Evolutionary conservation across 768 basidiomycete species (phyloP).

Genomic region (Russula olivacea): DNA sequence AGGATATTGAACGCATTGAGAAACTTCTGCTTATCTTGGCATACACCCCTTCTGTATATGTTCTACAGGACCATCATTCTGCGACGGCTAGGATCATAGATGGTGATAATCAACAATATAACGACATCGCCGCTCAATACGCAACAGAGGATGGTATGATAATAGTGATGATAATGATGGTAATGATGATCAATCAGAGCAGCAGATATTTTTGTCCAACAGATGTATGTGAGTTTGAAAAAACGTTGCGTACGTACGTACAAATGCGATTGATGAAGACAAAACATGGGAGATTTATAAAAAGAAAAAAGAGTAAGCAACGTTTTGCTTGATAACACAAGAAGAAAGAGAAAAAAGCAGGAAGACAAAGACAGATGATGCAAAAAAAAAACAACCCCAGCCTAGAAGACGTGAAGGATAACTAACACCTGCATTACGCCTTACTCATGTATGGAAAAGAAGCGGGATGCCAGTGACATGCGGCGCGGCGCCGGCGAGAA

Average conservation of each 20-base stretch:
- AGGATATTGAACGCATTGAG: background rate
- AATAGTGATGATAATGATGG: background rate
- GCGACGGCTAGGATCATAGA: background rate
- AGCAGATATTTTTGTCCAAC: background rate
- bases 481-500: conserved; percentile 54
- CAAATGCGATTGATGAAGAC: background rate
- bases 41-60: background rate
- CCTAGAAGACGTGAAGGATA: background rate
- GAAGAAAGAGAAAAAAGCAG: background rate
- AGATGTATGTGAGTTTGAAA: background rate
- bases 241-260: background rate
- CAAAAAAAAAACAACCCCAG: background rate
- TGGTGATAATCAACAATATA: background rate
- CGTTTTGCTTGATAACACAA: background rate
- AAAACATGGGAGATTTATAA: background rate
- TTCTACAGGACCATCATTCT: background rate
- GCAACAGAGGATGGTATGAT: background rate
- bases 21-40: background rate
- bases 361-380: conserved; percentile 1
- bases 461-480: conserved; percentile 16
- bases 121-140: background rate
- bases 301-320: background rate
- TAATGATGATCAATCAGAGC: background rate
- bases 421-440: background rate
- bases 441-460: conserved; percentile 5